Evolutionary conservation across 2,329 filamentous ascomycete genomes (phyloP).

Genomic region (Penicillium expansum): DNA sequence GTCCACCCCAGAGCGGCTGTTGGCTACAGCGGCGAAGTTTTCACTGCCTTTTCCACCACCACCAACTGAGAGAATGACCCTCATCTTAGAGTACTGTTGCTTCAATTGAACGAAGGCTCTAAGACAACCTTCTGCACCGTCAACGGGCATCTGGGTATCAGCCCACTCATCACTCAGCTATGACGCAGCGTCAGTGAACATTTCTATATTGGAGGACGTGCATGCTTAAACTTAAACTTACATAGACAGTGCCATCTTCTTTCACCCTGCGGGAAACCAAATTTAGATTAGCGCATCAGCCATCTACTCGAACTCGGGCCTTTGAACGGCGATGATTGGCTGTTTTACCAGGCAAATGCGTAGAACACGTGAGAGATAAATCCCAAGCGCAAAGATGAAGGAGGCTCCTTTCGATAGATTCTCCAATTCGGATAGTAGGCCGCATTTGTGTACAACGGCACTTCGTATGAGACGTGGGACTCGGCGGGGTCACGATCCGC

Average conservation of each 20-base stretch:
- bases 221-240: conserved; percentile 45
- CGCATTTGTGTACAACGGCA: conserved; percentile 59
- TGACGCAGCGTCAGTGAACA: conserved; percentile 2
- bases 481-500: conserved; percentile 17
- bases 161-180: conserved; percentile 79
- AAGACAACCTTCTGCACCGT: conserved; percentile 68
- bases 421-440: conserved; percentile 82
- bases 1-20: conserved; percentile 58
- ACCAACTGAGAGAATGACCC: conserved; percentile 74
- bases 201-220: background rate
- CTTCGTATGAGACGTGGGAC: conserved; percentile 30
- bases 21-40: conserved; percentile 66
- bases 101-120: conserved; percentile 73
- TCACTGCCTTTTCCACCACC: conserved; percentile 63
- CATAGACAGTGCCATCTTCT: conserved; percentile 70
- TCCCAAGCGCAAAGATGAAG: conserved; percentile 69
- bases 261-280: conserved; percentile 54
- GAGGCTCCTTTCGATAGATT: conserved; percentile 70
- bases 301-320: conserved; percentile 13
- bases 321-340: conserved; percentile 16
- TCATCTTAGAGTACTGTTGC: conserved; percentile 65
- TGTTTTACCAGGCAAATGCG: conserved; percentile 64
- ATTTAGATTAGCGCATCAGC: conserved; percentile 24
- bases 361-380: conserved; percentile 82
- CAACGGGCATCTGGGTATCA: conserved; percentile 68